These are phyloP conservation scores for Gossypium schwendimanii DNA, from an alignment of 441 rosid species.

Conservation along the genomic window DNA sequence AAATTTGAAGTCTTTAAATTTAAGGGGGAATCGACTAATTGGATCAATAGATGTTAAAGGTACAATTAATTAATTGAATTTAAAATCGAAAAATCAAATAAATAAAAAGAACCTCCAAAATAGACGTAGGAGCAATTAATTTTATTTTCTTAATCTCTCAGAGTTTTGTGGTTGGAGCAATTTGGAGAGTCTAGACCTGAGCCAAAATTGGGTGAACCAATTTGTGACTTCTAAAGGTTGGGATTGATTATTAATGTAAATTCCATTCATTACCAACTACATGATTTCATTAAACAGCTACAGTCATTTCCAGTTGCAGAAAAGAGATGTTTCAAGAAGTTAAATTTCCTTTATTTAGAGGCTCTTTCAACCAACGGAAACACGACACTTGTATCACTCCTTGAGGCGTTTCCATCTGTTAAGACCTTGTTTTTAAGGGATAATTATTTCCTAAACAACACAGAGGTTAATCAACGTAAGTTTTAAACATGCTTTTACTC, in stretches of 20 bases:
- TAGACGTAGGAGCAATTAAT: neutral
- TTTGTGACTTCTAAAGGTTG: neutral
- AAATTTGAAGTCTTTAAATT: neutral
- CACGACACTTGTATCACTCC: too few species aligned
- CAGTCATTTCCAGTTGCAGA: neutral
- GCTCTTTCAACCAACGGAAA: too few species aligned
- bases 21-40: neutral
- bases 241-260: neutral
- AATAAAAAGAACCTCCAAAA: too few species aligned
- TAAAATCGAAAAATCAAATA: too few species aligned
- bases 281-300: too few species aligned
- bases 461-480: neutral
- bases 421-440: neutral
- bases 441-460: neutral
- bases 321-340: too few species aligned
- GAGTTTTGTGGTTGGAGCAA: neutral
- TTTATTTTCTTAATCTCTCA: neutral
- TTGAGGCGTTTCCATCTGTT: too few species aligned
- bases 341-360: too few species aligned
- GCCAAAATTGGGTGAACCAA: neutral
- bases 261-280: too few species aligned
- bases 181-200: neutral
- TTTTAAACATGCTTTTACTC: neutral
- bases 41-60: neutral
- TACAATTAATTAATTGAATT: neutral